Conservation (phyloP, 805 yeast species). For the Zygoascus bituminiphila region DNA sequence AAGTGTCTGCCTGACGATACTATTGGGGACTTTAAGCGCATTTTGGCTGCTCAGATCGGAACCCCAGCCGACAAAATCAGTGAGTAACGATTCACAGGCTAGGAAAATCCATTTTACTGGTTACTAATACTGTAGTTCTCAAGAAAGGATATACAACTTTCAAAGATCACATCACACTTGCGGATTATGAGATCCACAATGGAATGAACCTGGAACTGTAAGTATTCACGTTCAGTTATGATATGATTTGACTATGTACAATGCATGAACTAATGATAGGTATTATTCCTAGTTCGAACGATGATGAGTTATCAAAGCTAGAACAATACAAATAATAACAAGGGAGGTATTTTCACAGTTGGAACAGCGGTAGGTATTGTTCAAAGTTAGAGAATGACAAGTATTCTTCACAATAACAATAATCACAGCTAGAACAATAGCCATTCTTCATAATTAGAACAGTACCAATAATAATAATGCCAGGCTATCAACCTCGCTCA, state of each 20-base stretch:
- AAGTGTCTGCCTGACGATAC: slow-evolving; percentile 79
- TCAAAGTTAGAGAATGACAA: no score
- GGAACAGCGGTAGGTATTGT: no score
- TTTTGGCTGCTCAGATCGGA: slow-evolving; percentile 77
- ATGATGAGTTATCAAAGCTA: no score
- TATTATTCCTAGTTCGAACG: slow-evolving; percentile 6
- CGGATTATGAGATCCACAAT: slow-evolving; percentile 91
- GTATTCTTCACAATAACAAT: no score
- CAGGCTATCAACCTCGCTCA: slow-evolving; percentile 11
- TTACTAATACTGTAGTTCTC: slow-evolving; percentile 38
- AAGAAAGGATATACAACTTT: slow-evolving; percentile 79
- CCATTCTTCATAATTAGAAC: no score
- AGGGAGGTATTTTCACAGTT: no score
- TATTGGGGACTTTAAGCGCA: slow-evolving; percentile 82
- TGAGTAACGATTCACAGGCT: slow-evolving; percentile 13
- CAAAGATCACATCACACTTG: slow-evolving; percentile 84
- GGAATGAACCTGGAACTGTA: slow-evolving; percentile 83
- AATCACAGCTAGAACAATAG: no score
- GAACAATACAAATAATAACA: no score
- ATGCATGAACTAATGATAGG: not conserved
- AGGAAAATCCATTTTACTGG: no score
- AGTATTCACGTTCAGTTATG: slow-evolving; percentile 11
- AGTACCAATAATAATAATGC: not conserved
- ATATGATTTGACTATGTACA: not conserved
- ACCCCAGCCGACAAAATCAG: slow-evolving; percentile 49